A percentile compares a stretch with the other conserved stretches of the same genome.
phyloP scores from a whole-genome alignment of 352 stramenopile species.

The Globisporangium rhizosaccharum region DNA sequence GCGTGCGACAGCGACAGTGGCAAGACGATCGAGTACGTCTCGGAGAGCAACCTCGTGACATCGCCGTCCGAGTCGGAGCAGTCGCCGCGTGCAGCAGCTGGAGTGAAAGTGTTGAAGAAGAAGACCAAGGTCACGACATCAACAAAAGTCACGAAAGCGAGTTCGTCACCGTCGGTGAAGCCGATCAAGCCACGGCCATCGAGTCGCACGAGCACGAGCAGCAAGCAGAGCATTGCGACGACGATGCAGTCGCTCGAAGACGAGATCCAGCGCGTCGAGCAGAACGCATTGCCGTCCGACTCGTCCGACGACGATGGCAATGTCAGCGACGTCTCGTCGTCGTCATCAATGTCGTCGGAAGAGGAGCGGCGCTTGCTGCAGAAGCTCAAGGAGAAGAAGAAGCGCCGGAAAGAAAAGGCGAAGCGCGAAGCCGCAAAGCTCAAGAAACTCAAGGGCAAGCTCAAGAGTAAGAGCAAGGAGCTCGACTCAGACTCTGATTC shows the following conservation, averaged over 20 bases:
- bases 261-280: conserved; percentile 20
- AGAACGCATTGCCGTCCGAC: conserved; percentile 36
- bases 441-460: not conserved
- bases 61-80: conserved; percentile 3
- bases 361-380: conserved; percentile 13
- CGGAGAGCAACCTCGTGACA: conserved; percentile 5
- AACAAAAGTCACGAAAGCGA: no score
- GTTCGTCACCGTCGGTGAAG: not conserved
- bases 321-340: conserved; percentile 4
- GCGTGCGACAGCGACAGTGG: conserved; percentile 6
- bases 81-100: not conserved
- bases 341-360: conserved; percentile 11
- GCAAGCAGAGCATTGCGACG: not conserved
- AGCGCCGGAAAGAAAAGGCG: conserved; percentile 13
- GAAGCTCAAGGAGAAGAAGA: conserved; percentile 21
- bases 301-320: conserved; percentile 8
- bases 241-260: conserved; percentile 3
- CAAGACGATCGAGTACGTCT: conserved; percentile 17
- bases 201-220: conserved; percentile 13
- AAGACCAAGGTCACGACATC: no score
- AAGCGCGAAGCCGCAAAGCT: not conserved
- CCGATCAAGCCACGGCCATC: not conserved
- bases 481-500: conserved; percentile 2
- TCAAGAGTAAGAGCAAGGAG: not conserved
- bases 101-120: no score